Evolutionary conservation across 192 early-diverging fungal genomes (phyloP).

Genomic region (Coemansia umbellata): DNA sequence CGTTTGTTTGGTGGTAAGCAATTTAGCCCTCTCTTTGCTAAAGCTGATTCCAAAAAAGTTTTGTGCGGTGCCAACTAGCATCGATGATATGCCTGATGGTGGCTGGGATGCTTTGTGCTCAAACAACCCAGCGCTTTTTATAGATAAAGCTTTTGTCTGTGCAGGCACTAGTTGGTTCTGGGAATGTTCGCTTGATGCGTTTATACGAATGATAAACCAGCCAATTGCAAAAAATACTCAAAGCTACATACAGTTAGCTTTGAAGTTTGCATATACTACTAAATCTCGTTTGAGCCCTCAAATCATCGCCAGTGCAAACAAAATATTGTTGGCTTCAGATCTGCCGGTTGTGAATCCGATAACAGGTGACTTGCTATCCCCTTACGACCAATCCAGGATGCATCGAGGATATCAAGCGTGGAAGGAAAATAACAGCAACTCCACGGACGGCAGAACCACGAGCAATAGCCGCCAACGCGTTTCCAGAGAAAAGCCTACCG

Average conservation of each 20-base stretch:
- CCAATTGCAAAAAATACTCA: not conserved
- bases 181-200: constrained; percentile 10
- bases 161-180: constrained; percentile 1
- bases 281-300: not conserved
- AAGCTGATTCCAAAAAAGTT: not conserved
- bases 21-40: not conserved
- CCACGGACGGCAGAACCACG: no score
- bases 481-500: no score
- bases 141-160: no score
- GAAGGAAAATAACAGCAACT: no score
- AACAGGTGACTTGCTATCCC: constrained; percentile 10
- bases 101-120: constrained; percentile 3
- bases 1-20: not conserved
- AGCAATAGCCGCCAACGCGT: no score
- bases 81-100: not conserved
- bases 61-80: not conserved
- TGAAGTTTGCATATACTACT: constrained; percentile 14
- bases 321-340: not conserved
- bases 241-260: constrained; percentile 5
- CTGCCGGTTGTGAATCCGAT: constrained; percentile 8
- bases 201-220: not conserved
- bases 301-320: constrained; percentile 6
- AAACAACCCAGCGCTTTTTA: no score
- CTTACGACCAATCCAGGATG: not conserved
- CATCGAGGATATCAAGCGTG: no score